Evolutionary conservation across 345 rosid genomes (phyloP).

Genomic region (Gossypium rotundifolium): DNA sequence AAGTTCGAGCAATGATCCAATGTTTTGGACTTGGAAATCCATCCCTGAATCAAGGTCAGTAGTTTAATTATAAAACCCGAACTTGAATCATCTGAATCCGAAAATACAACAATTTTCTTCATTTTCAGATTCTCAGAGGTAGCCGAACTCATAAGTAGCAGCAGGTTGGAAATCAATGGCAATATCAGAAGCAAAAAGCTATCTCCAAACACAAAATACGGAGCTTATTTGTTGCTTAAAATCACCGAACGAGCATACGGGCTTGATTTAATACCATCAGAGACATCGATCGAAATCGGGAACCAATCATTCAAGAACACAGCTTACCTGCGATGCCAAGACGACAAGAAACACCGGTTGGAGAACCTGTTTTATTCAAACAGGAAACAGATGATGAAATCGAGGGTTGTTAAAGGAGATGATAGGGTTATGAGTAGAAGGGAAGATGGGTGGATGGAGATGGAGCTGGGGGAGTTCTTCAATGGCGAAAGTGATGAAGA

Average conservation of each 20-base stretch:
- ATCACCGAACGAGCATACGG: slow-evolving; percentile 38
- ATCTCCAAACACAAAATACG: slow-evolving; percentile 44
- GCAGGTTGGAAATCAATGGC: slow-evolving; percentile 42
- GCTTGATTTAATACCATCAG: slow-evolving; percentile 42
- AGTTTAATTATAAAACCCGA: background rate
- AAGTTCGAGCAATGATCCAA: slow-evolving; percentile 38
- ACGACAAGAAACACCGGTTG: slow-evolving; percentile 25
- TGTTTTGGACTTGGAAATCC: slow-evolving; percentile 54
- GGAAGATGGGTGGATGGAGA: slow-evolving; percentile 73
- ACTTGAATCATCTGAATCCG: too few species aligned
- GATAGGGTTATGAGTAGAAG: slow-evolving; percentile 19
- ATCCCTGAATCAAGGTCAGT: slow-evolving; percentile 47
- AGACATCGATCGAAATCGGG: slow-evolving; percentile 29
- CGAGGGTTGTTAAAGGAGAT: background rate
- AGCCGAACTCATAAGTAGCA: slow-evolving; percentile 31
- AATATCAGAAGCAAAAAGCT: slow-evolving; percentile 26
- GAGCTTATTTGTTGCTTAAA: slow-evolving; percentile 42
- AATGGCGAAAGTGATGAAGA: slow-evolving; percentile 26
- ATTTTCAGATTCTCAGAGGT: slow-evolving; percentile 40
- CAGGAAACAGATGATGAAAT: background rate
- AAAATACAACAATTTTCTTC: background rate
- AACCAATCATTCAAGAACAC: background rate
- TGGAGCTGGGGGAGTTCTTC: slow-evolving; percentile 61
- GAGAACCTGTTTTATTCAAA: background rate
- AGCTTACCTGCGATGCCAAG: slow-evolving; percentile 21